Evolutionary conservation across 2,329 filamentous ascomycete species (phyloP), one percentile per base, ranked within the genome.

Genomic region (Fusarium pseudograminearum): DNA sequence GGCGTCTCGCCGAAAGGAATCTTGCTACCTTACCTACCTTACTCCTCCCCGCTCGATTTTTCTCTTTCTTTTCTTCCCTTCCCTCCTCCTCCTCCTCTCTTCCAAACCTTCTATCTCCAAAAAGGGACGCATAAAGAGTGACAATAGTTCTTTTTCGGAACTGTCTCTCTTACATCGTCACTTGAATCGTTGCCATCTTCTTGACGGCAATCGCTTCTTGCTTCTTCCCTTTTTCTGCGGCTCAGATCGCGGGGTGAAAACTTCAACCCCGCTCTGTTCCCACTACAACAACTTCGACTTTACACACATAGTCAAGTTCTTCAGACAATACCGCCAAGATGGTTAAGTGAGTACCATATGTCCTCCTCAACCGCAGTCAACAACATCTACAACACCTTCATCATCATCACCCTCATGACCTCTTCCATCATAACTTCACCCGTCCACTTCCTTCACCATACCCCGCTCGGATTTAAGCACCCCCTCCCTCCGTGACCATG

Each of bases 291-390:
- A 73, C 73, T 77, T 77, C 72, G 75, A 76, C 66, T 77, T 79
- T 79, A 70, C 66, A 74, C 74, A 76, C 71, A 73, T 78, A 79
- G 76, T 74, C 76, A 80, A 78, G 80, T 82, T 77, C 79, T 76
- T 77, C 72, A 76, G 81, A 81, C 83, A 91, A 89, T 82, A 93
- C 94, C 93, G 93, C 87, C 91, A 98, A 94, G 84, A 99, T 99
- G 96, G 96, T 99, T 84, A 98, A 98, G 94, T 98, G 92, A 92
- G 94, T 95, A 58, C 58, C 61, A 52, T 57, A 41, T 51, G 61
- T 57, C 30, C 41, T 54, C 44, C 55, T 40, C 12, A 45, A 51
- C 46, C 51, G 30, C 18, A 28, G 30, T 41, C 40, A 53, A 50
- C 33, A 33, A 24, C 38, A 40, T 33, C 45, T 12, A 24, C 57